phyloP scores from a whole-genome alignment of 495 filamentous ascomycete genomes.

The Penicillium egyptiacum region DNA sequence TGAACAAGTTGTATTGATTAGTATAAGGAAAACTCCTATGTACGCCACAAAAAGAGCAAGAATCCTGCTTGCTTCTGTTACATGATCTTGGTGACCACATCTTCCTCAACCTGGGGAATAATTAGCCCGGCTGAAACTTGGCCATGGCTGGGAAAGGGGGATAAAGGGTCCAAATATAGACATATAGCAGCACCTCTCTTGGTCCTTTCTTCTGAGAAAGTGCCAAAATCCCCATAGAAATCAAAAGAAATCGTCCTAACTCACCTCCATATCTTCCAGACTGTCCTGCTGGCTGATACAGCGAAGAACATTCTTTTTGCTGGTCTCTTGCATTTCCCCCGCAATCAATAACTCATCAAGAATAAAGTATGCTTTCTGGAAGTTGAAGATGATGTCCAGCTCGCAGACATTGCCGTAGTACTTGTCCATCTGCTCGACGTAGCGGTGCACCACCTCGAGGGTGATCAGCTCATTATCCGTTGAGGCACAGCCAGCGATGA shows the following conservation, averaged over 20 bases:
- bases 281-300: conserved; percentile 95
- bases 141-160: conserved; percentile 10
- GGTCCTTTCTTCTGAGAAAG: neutral
- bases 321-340: conserved; percentile 97
- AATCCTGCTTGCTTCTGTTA: conserved; percentile 46
- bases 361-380: conserved; percentile 99
- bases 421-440: conserved; percentile 99
- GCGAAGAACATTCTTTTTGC: conserved; percentile 95
- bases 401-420: conserved; percentile 99
- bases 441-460: conserved; percentile 96
- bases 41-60: conserved; percentile 29
- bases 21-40: conserved; percentile 37
- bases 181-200: conserved; percentile 7
- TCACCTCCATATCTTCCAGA: conserved; percentile 95
- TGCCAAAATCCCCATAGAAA: neutral
- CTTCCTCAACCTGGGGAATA: conserved; percentile 83
- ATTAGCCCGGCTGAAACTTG: conserved; percentile 53
- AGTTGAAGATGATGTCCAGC: conserved; percentile 99
- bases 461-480: conserved; percentile 98
- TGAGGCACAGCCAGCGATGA: conserved; percentile 93
- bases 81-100: conserved; percentile 91
- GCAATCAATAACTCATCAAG: conserved; percentile 94
- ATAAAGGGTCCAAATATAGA: neutral
- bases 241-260: conserved; percentile 35
- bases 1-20: conserved; percentile 39